phyloP scores from a whole-genome alignment of 108 stramenopile genomes.

The Phaeodactylum tricornutum region DNA sequence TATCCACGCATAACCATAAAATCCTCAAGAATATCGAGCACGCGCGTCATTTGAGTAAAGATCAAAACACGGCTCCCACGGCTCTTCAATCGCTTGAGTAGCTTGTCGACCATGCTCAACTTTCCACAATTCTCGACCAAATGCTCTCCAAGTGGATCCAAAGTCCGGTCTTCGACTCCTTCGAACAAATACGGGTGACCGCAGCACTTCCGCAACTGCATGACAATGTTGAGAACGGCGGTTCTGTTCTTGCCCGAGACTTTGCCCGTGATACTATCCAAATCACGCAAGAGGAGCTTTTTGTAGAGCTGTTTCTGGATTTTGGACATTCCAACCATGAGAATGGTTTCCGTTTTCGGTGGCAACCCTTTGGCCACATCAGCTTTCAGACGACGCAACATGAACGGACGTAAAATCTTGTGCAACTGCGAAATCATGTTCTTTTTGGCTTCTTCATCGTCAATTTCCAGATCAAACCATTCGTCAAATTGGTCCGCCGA shows the following conservation, averaged over 20 bases:
- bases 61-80: slow-evolving; percentile 89
- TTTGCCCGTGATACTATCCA: slow-evolving; percentile 69
- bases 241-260: slow-evolving; percentile 56
- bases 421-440: slow-evolving; percentile 92
- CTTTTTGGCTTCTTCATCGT: slow-evolving; percentile 83
- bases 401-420: slow-evolving; percentile 95
- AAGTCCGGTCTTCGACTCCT: slow-evolving; percentile 87
- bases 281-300: slow-evolving; percentile 79
- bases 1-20: slow-evolving; percentile 77
- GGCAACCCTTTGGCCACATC: slow-evolving; percentile 87
- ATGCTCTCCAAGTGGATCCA: slow-evolving; percentile 84
- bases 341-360: slow-evolving; percentile 85
- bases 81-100: slow-evolving; percentile 73
- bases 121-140: slow-evolving; percentile 83
- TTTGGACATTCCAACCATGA: slow-evolving; percentile 70
- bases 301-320: slow-evolving; percentile 92
- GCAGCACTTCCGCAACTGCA: slow-evolving; percentile 99
- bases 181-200: slow-evolving; percentile 98
- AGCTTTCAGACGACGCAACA: slow-evolving; percentile 94
- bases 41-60: slow-evolving; percentile 97
- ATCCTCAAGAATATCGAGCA: slow-evolving; percentile 94
- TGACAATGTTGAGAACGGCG: slow-evolving; percentile 88
- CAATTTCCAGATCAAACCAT: slow-evolving; percentile 89
- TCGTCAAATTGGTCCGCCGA: slow-evolving; percentile 91
- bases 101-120: slow-evolving; percentile 84